Evolutionary conservation across 2,329 filamentous ascomycete species (phyloP), one percentile per base, ranked within the genome.

Genomic region (Trichoderma koningiopsis): DNA sequence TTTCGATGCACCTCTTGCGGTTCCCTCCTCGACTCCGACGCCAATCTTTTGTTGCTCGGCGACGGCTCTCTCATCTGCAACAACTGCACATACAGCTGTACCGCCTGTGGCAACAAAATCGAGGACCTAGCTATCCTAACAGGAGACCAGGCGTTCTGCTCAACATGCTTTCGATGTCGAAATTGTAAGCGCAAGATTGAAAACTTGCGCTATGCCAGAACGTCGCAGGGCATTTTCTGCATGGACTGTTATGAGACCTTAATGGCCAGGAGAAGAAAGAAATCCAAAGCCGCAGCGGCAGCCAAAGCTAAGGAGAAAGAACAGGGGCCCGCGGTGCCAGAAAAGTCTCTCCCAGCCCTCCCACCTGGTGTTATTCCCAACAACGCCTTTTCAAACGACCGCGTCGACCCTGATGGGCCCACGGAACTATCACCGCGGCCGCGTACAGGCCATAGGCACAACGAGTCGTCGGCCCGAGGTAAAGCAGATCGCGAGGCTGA

Each of bases 181-280:
- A 99, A 98, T 80, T 99, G 96, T 86, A 99, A 98, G 84, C 90
- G 92, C 79, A 97, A 97, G 84, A 99, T 99, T 71, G 96, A 99
- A 81, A 99, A 99, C 79, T 85, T 99, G 72, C 91, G 95, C 79
- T 99, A 98, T 88, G 96, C 96, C 67, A 90, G 96, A 77, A 99
- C 96, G 1, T 97, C 95, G 8, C 96, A 98, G 81, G 96, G 96
- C 71, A 99, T 99, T 75, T 98, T 99, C 79, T 99, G 96, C 83
- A 99, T 99, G 96, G 94, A 91, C 77, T 99, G 96, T 79, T 96
- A 99, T 78, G 96, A 99, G 81, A 96, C 93, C 33, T 83, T 99
- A 65, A 98, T 98, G 94, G 93, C 95, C 61, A 87, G 95, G 72
- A 88, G 95, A 72, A 88, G 93, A 76, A 97, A 98, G 82, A 94